These are phyloP conservation scores for Melanomma pulvis-pyrius DNA, from an alignment of 495 filamentous ascomycete genomes.

Conservation along the genomic window DNA sequence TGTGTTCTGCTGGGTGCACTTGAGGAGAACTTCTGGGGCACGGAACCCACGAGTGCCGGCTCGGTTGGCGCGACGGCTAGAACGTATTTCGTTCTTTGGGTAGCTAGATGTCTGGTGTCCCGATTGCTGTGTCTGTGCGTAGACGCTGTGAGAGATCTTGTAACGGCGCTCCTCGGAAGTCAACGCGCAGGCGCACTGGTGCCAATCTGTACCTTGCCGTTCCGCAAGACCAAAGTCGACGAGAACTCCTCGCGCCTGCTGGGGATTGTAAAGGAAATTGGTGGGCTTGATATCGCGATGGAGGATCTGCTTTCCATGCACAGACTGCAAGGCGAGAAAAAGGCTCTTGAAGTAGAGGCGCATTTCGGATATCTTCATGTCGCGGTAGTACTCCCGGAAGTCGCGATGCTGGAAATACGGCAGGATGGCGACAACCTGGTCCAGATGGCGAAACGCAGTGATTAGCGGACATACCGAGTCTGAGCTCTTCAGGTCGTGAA, in stretches of 20 bases:
- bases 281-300: slow-evolving; percentile 99
- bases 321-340: slow-evolving; percentile 78
- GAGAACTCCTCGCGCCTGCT: slow-evolving; percentile 78
- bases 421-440: slow-evolving; percentile 93
- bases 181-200: slow-evolving; percentile 72
- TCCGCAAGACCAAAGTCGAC: slow-evolving; percentile 97
- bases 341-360: slow-evolving; percentile 85
- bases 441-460: slow-evolving; percentile 88
- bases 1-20: slow-evolving; percentile 94
- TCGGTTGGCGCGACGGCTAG: slow-evolving; percentile 85
- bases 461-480: slow-evolving; percentile 89
- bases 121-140: slow-evolving; percentile 44
- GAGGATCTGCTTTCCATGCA: slow-evolving; percentile 81
- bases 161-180: slow-evolving; percentile 38
- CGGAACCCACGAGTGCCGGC: slow-evolving; percentile 96
- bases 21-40: slow-evolving; percentile 94
- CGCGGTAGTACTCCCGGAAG: slow-evolving; percentile 91
- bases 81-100: slow-evolving; percentile 79
- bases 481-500: slow-evolving; percentile 85
- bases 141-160: slow-evolving; percentile 44
- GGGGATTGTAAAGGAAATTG: slow-evolving; percentile 94
- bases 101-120: slow-evolving; percentile 50
- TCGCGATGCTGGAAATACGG: slow-evolving; percentile 95
- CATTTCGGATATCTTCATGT: slow-evolving; percentile 82
- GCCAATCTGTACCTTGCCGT: slow-evolving; percentile 70